phyloP scores from a whole-genome alignment of 495 filamentous ascomycete species.

The Penicillium macrosclerotiorum region DNA sequence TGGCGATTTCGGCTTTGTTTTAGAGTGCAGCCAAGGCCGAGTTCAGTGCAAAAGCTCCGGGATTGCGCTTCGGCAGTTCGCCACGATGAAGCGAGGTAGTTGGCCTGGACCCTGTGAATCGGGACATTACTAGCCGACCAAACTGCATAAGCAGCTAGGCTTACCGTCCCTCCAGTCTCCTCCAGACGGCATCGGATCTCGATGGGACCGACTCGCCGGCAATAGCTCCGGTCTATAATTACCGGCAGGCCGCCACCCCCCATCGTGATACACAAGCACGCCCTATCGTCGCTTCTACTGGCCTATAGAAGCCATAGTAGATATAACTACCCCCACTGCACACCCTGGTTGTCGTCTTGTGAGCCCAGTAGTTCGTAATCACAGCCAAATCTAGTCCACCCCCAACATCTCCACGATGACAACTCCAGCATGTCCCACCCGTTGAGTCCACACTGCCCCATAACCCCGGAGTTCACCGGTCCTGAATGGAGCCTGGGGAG shows the following conservation, averaged over 20 bases:
- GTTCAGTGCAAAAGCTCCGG: conserved; percentile 4
- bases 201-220: conserved; percentile 2
- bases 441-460: conserved; percentile 1
- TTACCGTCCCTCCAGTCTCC: background rate
- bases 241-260: conserved; percentile 3
- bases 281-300: background rate
- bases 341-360: background rate
- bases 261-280: background rate
- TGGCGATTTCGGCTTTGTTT: conserved; percentile 4
- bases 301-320: background rate
- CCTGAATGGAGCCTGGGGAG: background rate
- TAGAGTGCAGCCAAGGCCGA: background rate
- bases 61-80: conserved; percentile 13
- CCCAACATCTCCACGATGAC: background rate
- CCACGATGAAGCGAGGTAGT: conserved; percentile 4
- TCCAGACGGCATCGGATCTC: background rate
- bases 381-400: no score
- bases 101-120: background rate
- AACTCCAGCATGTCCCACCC: conserved; percentile 2
- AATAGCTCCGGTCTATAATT: background rate
- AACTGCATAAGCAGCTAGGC: background rate
- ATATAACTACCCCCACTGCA: background rate
- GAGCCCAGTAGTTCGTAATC: no score
- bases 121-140: background rate
- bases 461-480: conserved; percentile 8